phyloP scores from a whole-genome alignment of 1,139 yeast species.

The Ogataea hybrid region DNA sequence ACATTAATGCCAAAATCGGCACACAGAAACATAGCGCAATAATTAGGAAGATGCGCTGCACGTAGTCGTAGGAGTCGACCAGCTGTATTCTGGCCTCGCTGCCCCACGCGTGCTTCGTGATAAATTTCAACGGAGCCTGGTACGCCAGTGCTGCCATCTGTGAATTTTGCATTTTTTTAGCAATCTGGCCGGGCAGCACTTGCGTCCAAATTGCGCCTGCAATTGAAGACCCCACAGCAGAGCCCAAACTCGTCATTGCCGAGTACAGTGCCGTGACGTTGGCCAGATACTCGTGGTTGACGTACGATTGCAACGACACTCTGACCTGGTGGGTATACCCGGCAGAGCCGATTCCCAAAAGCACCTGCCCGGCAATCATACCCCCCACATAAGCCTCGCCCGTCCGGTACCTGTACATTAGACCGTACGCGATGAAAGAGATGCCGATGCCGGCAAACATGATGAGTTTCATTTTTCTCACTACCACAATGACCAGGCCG shows the following conservation, averaged over 20 bases:
- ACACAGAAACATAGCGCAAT: slow-evolving; percentile 58
- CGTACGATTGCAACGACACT: slow-evolving; percentile 59
- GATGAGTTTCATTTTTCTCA: slow-evolving; percentile 56
- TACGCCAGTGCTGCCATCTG: slow-evolving; percentile 50
- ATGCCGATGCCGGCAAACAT: slow-evolving; percentile 53
- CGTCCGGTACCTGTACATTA: slow-evolving; percentile 54
- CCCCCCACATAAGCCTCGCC: slow-evolving; percentile 47
- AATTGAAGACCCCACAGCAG: slow-evolving; percentile 53
- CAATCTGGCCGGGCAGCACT: slow-evolving; percentile 37
- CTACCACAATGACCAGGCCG: slow-evolving; percentile 51
- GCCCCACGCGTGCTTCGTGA: slow-evolving; percentile 52
- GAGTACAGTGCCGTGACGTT: slow-evolving; percentile 54
- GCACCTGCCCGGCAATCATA: slow-evolving; percentile 62
- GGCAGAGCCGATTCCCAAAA: slow-evolving; percentile 73
- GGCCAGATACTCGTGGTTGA: slow-evolving; percentile 64
- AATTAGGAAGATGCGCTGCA: slow-evolving; percentile 56
- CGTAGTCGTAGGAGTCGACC: slow-evolving; percentile 55
- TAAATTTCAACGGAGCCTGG: slow-evolving; percentile 48
- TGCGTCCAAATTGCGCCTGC: slow-evolving; percentile 69
- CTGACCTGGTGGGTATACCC: slow-evolving; percentile 67
- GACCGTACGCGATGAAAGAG: slow-evolving; percentile 58
- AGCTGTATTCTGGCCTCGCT: slow-evolving; percentile 55
- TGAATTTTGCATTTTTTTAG: slow-evolving; percentile 27
- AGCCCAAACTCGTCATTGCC: slow-evolving; percentile 56
- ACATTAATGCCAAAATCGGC: slow-evolving; percentile 46